phyloP scores from a whole-genome alignment of 306 rosid species.

The Cicer cuneatum region DNA sequence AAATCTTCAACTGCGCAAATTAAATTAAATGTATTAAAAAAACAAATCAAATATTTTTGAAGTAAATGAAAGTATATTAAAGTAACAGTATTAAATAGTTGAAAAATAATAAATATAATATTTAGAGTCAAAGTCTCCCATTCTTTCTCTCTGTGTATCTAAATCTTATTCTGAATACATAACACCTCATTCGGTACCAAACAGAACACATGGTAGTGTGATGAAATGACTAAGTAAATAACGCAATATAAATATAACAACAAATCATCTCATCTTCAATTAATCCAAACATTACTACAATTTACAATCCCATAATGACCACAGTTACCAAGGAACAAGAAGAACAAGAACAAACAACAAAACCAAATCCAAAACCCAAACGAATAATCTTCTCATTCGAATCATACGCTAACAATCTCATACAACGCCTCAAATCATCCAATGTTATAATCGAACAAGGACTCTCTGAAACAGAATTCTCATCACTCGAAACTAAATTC shows the following conservation, averaged over 20 bases:
- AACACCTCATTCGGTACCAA: constrained; percentile 33
- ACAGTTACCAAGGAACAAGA: neutral
- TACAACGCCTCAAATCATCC: constrained; percentile 57
- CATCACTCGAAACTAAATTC: constrained; percentile 57
- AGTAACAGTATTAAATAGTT: too few relatives aligned
- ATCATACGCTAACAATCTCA: constrained; percentile 65
- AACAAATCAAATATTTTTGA: too few relatives aligned
- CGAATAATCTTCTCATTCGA: constrained; percentile 77
- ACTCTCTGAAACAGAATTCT: constrained; percentile 66
- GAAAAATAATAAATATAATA: too few relatives aligned
- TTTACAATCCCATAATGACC: too few relatives aligned
- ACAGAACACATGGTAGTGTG: neutral
- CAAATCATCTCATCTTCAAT: neutral
- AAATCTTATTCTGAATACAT: neutral
- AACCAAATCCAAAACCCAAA: constrained; percentile 33
- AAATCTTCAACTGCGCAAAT: too few relatives aligned
- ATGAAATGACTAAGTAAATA: neutral
- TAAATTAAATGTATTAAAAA: too few relatives aligned
- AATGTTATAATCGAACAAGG: constrained; percentile 58
- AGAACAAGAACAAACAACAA: neutral
- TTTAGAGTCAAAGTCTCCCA: constrained; percentile 16
- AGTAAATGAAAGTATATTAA: too few relatives aligned
- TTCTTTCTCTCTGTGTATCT: neutral
- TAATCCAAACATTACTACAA: too few relatives aligned
- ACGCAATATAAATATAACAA: constrained; percentile 3